phyloP scores from a whole-genome alignment of 2,329 filamentous ascomycete species.

The Talaromyces pinophilus region DNA sequence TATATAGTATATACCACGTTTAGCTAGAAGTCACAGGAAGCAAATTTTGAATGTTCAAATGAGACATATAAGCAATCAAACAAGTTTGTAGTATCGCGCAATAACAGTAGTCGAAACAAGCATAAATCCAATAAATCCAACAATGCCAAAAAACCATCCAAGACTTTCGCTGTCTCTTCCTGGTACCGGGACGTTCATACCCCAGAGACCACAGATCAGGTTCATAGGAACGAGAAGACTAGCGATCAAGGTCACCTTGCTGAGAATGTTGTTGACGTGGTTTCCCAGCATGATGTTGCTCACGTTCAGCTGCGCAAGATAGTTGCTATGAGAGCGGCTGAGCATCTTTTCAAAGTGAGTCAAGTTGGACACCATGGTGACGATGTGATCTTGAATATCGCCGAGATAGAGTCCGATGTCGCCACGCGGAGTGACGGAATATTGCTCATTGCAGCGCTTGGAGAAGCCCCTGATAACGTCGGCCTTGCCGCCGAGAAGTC shows the following conservation, averaged over 20 bases:
- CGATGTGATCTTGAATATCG: constrained; percentile 98
- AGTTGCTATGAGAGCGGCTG: constrained; percentile 90
- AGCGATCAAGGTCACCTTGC: constrained; percentile 91
- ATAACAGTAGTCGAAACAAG: constrained; percentile 41
- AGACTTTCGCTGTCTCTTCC: constrained; percentile 40
- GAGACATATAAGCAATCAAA: constrained; percentile 31
- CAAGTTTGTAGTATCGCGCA: constrained; percentile 46
- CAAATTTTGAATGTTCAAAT: background rate
- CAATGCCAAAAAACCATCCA: constrained; percentile 53
- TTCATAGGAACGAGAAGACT: constrained; percentile 97
- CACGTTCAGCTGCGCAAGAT: constrained; percentile 89
- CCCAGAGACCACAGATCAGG: constrained; percentile 68
- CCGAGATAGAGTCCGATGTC: constrained; percentile 96
- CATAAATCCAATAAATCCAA: constrained; percentile 48
- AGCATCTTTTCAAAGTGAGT: constrained; percentile 98
- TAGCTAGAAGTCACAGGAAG: background rate
- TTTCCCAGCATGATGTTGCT: constrained; percentile 88
- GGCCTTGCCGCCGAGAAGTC: constrained; percentile 93
- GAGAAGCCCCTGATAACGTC: constrained; percentile 97
- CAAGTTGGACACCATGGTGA: constrained; percentile 98
- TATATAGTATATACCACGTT: background rate
- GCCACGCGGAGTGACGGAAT: constrained; percentile 89
- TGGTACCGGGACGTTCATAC: constrained; percentile 54
- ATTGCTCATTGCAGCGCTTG: constrained; percentile 98
- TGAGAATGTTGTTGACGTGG: constrained; percentile 81